Percentiles rank a stretch among this genome's conserved stretches.
Evolutionary conservation across 352 stramenopile species (phyloP).

Genomic region (Globisporangium carolinianum): DNA sequence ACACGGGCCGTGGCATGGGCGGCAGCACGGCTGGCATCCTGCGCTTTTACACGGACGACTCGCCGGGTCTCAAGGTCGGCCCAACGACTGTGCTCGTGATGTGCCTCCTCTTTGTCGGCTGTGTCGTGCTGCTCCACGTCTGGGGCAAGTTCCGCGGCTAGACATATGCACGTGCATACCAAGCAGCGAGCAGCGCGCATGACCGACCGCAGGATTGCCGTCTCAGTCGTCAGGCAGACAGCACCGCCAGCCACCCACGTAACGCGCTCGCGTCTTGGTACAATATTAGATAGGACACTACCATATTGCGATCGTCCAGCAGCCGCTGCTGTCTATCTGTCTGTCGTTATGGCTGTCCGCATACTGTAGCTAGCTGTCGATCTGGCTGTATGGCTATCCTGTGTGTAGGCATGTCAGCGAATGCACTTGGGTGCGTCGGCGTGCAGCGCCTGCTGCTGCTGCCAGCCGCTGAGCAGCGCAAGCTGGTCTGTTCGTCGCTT

Average conservation of each 20-base stretch:
- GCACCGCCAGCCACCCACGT: background rate
- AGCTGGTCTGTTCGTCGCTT: conserved; percentile 27
- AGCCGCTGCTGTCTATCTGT: conserved; percentile 2
- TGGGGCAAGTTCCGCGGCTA: conserved; percentile 93
- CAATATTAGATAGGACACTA: conserved; percentile 32
- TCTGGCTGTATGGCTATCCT: background rate
- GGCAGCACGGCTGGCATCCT: conserved; percentile 90
- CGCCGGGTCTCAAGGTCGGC: conserved; percentile 93
- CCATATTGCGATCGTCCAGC: too few species aligned
- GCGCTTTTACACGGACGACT: conserved; percentile 97
- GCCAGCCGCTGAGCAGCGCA: conserved; percentile 33
- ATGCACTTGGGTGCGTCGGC: conserved; percentile 5
- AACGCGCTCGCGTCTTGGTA: conserved; percentile 14
- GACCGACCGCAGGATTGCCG: background rate
- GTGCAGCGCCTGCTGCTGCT: conserved; percentile 32
- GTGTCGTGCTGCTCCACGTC: conserved; percentile 96
- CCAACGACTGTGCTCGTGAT: conserved; percentile 94
- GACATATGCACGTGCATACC: background rate
- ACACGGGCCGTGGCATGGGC: conserved; percentile 80
- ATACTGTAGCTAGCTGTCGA: background rate
- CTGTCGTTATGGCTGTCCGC: background rate
- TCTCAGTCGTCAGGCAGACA: background rate
- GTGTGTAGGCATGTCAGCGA: background rate
- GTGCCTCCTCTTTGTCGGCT: conserved; percentile 93
- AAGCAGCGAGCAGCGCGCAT: background rate